Conservation (phyloP, 2,329 filamentous ascomycete genomes). For the Sclerotinia nivalis region DNA sequence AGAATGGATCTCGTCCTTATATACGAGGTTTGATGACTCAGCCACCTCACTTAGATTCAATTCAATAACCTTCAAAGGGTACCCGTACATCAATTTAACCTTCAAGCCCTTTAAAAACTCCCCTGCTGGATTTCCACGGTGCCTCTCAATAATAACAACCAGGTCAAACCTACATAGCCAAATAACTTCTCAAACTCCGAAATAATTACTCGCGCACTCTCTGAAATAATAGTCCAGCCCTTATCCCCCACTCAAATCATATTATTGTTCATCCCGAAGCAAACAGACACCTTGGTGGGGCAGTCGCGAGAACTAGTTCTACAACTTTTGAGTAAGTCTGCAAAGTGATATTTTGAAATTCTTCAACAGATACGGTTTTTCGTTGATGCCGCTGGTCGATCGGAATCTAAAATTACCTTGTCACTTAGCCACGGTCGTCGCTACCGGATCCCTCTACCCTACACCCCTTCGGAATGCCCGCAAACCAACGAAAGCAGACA, state of each 20-base stretch:
- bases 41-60: conserved; percentile 10
- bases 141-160: conserved; percentile 17
- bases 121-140: conserved; percentile 16
- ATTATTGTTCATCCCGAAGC: conserved; percentile 26
- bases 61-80: conserved; percentile 7
- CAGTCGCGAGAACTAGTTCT: conserved; percentile 29
- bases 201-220: conserved; percentile 13
- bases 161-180: conserved; percentile 11
- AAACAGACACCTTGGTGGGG: conserved; percentile 40
- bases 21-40: conserved; percentile 13
- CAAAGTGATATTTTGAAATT: conserved; percentile 8
- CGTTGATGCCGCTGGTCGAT: conserved; percentile 18
- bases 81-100: conserved; percentile 10
- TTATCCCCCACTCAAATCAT: conserved; percentile 19
- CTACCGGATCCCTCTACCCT: conserved; percentile 20
- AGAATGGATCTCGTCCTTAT: too few relatives aligned
- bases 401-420: conserved; percentile 10
- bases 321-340: conserved; percentile 21
- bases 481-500: conserved; percentile 54
- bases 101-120: conserved; percentile 5
- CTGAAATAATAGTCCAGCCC: conserved; percentile 4
- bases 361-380: not conserved
- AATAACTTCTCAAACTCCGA: conserved; percentile 5
- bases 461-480: conserved; percentile 48
- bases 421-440: conserved; percentile 16